Percentiles rank a stretch among this genome's conserved stretches.
Conservation (phyloP, 305 asterid genomes). For the Fraxinus xanthoxyloides region DNA sequence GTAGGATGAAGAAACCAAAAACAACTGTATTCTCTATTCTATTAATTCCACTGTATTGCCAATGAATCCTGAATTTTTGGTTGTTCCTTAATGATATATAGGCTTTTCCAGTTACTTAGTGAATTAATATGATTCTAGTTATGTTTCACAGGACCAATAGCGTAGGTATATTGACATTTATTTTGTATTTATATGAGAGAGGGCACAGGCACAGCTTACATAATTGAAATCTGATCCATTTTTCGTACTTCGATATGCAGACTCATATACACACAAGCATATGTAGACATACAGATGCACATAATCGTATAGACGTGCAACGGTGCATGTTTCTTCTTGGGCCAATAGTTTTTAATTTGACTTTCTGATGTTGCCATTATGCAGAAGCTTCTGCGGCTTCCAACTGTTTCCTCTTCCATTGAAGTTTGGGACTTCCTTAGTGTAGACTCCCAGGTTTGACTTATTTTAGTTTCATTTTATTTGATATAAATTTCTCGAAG, state of each 20-base stretch:
- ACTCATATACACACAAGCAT: not conserved
- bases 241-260: not conserved
- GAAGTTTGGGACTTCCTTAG: constrained; percentile 99
- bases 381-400: constrained; percentile 93
- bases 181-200: not conserved
- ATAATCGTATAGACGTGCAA: not conserved
- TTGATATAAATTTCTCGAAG: not conserved
- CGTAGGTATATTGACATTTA: not conserved
- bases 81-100: not conserved
- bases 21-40: not conserved
- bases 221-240: not conserved
- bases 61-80: not conserved
- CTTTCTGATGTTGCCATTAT: constrained; percentile 19
- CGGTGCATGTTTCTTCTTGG: not conserved
- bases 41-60: not conserved
- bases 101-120: not conserved
- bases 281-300: not conserved
- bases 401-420: constrained; percentile 79
- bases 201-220: not conserved
- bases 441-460: constrained; percentile 93
- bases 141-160: not conserved
- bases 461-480: constrained; percentile 21
- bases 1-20: not conserved
- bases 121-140: not conserved
- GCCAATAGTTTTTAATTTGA: not conserved